These are phyloP conservation scores for Pythium volutum DNA, from an alignment of 352 stramenopile species.

Conservation along the genomic window DNA sequence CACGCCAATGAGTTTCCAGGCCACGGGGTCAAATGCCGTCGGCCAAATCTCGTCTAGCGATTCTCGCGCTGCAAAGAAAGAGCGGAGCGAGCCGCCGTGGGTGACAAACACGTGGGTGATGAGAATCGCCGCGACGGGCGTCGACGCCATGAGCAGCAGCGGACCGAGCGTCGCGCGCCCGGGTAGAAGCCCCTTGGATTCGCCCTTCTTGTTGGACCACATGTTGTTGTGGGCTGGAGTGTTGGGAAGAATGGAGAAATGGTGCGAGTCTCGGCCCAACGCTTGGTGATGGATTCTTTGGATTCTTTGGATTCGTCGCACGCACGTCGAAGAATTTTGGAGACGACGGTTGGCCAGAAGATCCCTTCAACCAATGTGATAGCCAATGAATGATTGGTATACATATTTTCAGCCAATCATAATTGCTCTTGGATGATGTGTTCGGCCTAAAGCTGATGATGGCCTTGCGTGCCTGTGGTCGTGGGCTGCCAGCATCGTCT, in stretches of 20 bases:
- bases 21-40: slow-evolving; percentile 73
- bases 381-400: background rate
- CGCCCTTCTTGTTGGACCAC: slow-evolving; percentile 71
- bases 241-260: slow-evolving; percentile 6
- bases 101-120: slow-evolving; percentile 75
- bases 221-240: no score
- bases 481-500: background rate
- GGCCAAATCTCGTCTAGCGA: slow-evolving; percentile 78
- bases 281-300: background rate
- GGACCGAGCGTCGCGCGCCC: slow-evolving; percentile 81
- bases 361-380: background rate
- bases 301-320: background rate
- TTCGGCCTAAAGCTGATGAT: no score
- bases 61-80: slow-evolving; percentile 37
- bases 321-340: background rate
- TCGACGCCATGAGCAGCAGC: slow-evolving; percentile 85
- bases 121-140: slow-evolving; percentile 81
- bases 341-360: background rate
- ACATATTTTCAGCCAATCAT: slow-evolving; percentile 3
- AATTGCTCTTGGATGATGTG: no score
- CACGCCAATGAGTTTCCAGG: slow-evolving; percentile 87
- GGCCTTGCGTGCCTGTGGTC: slow-evolving; percentile 11
- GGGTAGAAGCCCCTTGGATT: slow-evolving; percentile 70
- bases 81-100: slow-evolving; percentile 44
- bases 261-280: background rate